phyloP scores from a whole-genome alignment of 148 eudicot species.

The Chenopodium quinoa region DNA sequence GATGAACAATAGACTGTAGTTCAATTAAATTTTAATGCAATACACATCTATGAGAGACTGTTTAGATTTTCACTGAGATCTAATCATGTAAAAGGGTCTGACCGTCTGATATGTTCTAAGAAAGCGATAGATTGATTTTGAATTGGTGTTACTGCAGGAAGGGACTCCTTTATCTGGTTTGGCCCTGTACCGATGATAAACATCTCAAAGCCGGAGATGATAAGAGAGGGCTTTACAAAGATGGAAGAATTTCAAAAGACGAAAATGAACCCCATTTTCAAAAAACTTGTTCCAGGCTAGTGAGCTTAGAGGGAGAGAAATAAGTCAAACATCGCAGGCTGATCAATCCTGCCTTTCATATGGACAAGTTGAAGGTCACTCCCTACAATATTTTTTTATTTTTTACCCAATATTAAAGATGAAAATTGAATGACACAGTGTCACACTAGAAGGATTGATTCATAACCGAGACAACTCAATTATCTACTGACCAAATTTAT shows the following conservation, averaged over 20 bases:
- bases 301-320: conserved; percentile 16
- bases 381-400: not conserved
- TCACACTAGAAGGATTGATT: too few species aligned
- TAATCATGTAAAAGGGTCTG: too few species aligned
- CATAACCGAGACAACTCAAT: too few species aligned
- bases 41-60: too few species aligned
- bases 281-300: conserved; percentile 13
- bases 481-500: too few species aligned
- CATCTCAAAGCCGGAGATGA: conserved; percentile 20
- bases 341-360: conserved; percentile 14
- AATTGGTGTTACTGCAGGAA: conserved; percentile 7
- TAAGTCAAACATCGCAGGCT: conserved; percentile 26
- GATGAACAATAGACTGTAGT: too few species aligned
- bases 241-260: conserved; percentile 12
- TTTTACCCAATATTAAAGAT: too few species aligned
- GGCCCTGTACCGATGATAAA: conserved; percentile 17
- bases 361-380: conserved; percentile 18
- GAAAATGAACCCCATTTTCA: not conserved
- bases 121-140: too few species aligned
- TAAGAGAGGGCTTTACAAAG: conserved; percentile 19
- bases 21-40: too few species aligned
- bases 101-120: too few species aligned
- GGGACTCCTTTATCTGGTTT: conserved; percentile 19
- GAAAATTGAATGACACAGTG: too few species aligned
- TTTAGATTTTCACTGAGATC: too few species aligned